Base-by-base conservation (phyloP, 2,329 filamentous ascomycete species). In the Cladosporium sp. region DNA sequence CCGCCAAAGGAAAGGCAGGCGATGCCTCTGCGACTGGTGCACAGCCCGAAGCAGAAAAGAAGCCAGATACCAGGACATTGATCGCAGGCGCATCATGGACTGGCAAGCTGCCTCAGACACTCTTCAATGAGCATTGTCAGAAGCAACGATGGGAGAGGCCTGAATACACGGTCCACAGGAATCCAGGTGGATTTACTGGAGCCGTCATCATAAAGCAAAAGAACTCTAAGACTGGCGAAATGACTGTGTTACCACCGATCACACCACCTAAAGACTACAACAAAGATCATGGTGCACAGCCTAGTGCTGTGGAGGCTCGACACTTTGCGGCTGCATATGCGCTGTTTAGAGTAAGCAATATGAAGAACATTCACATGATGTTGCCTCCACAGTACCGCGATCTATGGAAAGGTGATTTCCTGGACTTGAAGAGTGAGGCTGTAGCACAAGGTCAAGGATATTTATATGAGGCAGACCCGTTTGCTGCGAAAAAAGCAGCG, bases 71-170 rank as follows among this genome's bases (percentile, higher is more conserved):
- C 20, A 78, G 83, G 74, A 90, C 95, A 66, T 79, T 99, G 64
- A 96, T 99, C 69, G 94, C 92, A 42, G 94, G 94, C 51, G 86
- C 91, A 60, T 97, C 92, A 66, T 99, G 94, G 94, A 99, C 94
- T 0, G 94, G 94, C 40, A 99, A 99, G 73, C 79, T 99, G 34
- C 94, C 94, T 1, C 89, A 97, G 64, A 97, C 96, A 71, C 82
- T 97, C 68, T 84, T 97, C 63, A 90, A 89, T 37, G 94, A 97
- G 79, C 90, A 96, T 75, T 97, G 92, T 69, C 92, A 96, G 76
- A 95, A 93, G 74, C 90, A 96, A 73, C 91, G 90, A 72, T 99
- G 94, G 94, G 89, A 91, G 65, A 93, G 88, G 72, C 93, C 93
- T 1, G 92, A 96, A 63, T 99, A 96, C 74, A 88, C 88, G 64